Conservation (phyloP, 2,329 filamentous ascomycete species). For the Alternaria triticina region DNA sequence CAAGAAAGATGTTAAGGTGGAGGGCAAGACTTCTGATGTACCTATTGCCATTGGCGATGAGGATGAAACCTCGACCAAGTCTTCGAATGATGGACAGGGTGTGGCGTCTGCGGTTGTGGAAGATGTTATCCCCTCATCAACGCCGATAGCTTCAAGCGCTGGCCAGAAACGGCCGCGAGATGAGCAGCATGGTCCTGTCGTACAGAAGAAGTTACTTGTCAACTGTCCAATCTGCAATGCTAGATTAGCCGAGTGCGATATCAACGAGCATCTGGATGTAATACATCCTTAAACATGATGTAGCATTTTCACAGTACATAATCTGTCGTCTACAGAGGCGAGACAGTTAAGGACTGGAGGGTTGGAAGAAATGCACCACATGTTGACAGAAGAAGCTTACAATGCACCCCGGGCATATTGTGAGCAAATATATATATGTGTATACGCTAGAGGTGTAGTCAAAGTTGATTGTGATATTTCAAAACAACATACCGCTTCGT, state of each 20-base stretch:
- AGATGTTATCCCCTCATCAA: constrained; percentile 1
- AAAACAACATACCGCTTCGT: background rate
- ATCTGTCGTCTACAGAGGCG: rapidly evolving
- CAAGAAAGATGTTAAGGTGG: constrained; percentile 12
- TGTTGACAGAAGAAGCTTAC: background rate
- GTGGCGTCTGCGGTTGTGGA: constrained; percentile 10
- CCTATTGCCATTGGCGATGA: constrained; percentile 11
- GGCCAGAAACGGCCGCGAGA: constrained; percentile 29
- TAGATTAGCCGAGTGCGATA: constrained; percentile 36
- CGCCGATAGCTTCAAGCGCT: background rate
- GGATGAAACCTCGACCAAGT: constrained; percentile 11
- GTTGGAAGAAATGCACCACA: no score
- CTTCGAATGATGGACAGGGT: constrained; percentile 12
- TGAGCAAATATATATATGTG: background rate
- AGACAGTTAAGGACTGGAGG: background rate
- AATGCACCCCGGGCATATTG: background rate
- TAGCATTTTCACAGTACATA: background rate
- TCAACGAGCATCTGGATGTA: constrained; percentile 51
- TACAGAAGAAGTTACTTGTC: constrained; percentile 33
- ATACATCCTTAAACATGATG: constrained; percentile 24
- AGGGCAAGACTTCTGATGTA: constrained; percentile 18
- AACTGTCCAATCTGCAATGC: constrained; percentile 50
- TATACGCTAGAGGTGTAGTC: background rate
- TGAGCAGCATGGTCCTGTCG: constrained; percentile 15
- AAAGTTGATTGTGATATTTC: background rate